Base-by-base conservation (phyloP, 495 filamentous ascomycete genomes). In the Aspergillus cavernicola region DNA sequence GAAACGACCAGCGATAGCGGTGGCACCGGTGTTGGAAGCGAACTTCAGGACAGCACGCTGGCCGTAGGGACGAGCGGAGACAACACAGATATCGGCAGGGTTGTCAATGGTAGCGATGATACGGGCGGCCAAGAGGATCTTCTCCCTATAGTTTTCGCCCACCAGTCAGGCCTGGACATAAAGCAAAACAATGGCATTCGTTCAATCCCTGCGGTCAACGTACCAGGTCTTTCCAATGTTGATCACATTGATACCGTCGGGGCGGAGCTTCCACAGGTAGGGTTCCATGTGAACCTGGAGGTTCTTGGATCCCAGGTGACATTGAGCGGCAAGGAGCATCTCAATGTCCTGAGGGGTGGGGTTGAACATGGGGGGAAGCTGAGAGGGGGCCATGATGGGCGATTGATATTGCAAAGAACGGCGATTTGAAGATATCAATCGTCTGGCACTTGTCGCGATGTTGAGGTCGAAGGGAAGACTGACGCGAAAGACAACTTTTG, bases 201-300 rank as follows among this genome's bases (percentile, higher is more conserved):
- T 20, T n/a, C 12, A 23, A 44, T 52, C 33, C 37, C 53, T 51
- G 31, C 44, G 26, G 15, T 31, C 32, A 50, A 60, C 86, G 63
- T 85, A 97, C 92, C 92, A 97, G 77, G 93, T 98, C 89, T 98
- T 98, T 81, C 92, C 90, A 76, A 98, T 89, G 84, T 98, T 97
- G 75, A 98, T 83, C 57, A 98, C 83, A 71, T 98, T 97, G 80
- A 98, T 85, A 76, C 93, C 93, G 63, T 98, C 93, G 53, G 91
- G 85, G 66, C 93, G 86, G 69, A 90, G 96, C 86, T 97, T 98
- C 91, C 90, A 97, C 66, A 98, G 85, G 80, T 98, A 98, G 60
- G 93, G 90, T 79, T 97, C 91, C 93, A 97, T 97, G 79, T 97
- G 90, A 68, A 93, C 84, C 80, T 96, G 91, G 60, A 97, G 69